A percentile compares a stretch with the other conserved stretches of the same genome.
Conservation (phyloP, 2,329 filamentous ascomycete species). For the Scedosporium boydii region DNA sequence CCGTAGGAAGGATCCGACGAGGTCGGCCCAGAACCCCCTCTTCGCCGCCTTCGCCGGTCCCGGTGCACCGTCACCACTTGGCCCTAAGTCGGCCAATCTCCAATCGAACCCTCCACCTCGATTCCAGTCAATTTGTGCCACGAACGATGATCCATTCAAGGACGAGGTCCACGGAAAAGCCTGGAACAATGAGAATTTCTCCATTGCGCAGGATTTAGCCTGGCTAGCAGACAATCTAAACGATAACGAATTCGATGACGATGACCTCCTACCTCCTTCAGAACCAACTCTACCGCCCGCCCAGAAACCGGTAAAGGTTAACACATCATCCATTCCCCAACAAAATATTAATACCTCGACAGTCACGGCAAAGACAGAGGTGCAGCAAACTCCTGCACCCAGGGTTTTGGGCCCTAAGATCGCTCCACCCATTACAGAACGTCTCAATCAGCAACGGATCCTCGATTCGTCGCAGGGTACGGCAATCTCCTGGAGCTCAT, state of each 20-base stretch:
- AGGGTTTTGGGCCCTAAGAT: background rate
- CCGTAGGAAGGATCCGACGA: constrained; percentile 30
- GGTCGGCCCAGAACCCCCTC: constrained; percentile 21
- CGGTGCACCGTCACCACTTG: constrained; percentile 9
- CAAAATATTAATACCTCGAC: constrained; percentile 6
- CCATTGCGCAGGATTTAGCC: constrained; percentile 24
- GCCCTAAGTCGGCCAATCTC: constrained; percentile 15
- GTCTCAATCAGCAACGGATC: background rate
- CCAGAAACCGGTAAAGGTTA: constrained; percentile 8
- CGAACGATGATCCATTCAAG: constrained; percentile 4
- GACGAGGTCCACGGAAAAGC: constrained; percentile 26
- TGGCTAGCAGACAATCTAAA: constrained; percentile 15
- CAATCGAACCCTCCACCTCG: constrained; percentile 22
- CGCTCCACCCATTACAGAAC: background rate
- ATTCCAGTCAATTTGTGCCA: constrained; percentile 8
- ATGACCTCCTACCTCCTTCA: background rate
- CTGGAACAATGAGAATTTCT: constrained; percentile 35
- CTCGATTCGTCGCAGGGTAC: constrained; percentile 16
- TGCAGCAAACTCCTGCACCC: background rate
- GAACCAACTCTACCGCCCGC: background rate
- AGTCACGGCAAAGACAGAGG: background rate
- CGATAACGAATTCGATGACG: constrained; percentile 72
- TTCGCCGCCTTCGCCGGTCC: constrained; percentile 29
- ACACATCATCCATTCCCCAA: constrained; percentile 19
- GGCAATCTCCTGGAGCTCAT: constrained; percentile 64